phyloP scores from a whole-genome alignment of 495 filamentous ascomycete species.

The Aspergillus cristatus region DNA sequence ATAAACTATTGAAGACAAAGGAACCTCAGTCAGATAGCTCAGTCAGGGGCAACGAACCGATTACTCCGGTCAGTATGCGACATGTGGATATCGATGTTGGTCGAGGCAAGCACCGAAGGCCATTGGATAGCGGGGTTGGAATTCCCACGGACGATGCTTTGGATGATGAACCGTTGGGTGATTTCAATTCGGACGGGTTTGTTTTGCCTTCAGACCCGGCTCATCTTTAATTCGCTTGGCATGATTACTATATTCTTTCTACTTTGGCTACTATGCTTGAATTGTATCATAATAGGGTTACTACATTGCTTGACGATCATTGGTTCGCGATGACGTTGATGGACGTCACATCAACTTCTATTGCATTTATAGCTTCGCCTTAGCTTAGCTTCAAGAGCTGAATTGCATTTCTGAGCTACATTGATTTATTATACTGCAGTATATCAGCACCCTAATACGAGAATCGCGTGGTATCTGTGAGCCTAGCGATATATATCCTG shows the following conservation, averaged over 20 bases:
- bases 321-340: not conserved
- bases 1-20: slow-evolving; percentile 31
- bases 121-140: slow-evolving; percentile 54
- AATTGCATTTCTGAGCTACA: too few species aligned
- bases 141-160: slow-evolving; percentile 50
- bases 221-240: slow-evolving; percentile 18
- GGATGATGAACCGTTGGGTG: slow-evolving; percentile 13
- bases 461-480: too few species aligned
- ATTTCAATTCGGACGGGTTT: not conserved
- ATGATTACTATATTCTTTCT: too few species aligned
- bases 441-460: too few species aligned
- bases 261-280: too few species aligned
- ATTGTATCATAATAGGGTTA: too few species aligned
- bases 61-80: slow-evolving; percentile 38
- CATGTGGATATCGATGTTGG: slow-evolving; percentile 40
- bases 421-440: too few species aligned
- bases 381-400: too few species aligned
- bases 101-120: slow-evolving; percentile 34
- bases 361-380: too few species aligned
- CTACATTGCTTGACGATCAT: too few species aligned
- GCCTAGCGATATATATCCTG: too few species aligned
- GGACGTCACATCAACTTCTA: not conserved
- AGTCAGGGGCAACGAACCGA: slow-evolving; percentile 30
- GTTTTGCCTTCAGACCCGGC: slow-evolving; percentile 12
- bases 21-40: slow-evolving; percentile 44